Evolutionary conservation across 768 basidiomycete genomes (phyloP).

Genomic region (Naganishia vishniacii): DNA sequence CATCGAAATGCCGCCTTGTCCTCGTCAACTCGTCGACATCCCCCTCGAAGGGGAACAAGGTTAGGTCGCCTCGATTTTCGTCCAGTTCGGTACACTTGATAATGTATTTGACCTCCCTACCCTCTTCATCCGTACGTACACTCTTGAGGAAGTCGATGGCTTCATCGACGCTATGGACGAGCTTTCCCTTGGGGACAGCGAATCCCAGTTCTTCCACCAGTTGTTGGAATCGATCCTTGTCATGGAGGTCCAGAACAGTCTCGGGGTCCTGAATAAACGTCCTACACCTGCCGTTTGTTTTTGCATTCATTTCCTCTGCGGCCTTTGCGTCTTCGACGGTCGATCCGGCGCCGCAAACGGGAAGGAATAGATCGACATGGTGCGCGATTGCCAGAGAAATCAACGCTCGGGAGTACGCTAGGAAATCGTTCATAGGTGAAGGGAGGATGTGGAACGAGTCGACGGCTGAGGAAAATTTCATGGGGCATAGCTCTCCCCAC

Average conservation of each 20-base stretch:
- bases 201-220: conserved; percentile 42
- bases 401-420: conserved; percentile 36
- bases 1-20: conserved; percentile 34
- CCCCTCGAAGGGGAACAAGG: conserved; percentile 38
- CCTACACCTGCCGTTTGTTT: conserved; percentile 36
- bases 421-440: conserved; percentile 31
- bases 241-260: conserved; percentile 40
- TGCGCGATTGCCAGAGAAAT: conserved; percentile 37
- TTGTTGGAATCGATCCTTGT: conserved; percentile 47
- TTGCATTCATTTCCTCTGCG: conserved; percentile 38
- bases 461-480: conserved; percentile 39
- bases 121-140: conserved; percentile 26
- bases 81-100: conserved; percentile 48
- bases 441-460: conserved; percentile 40
- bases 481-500: conserved; percentile 43
- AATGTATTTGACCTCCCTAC: conserved; percentile 35
- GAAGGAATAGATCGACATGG: conserved; percentile 42
- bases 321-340: conserved; percentile 46
- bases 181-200: conserved; percentile 35
- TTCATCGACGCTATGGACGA: conserved; percentile 36
- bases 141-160: conserved; percentile 35
- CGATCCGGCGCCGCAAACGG: conserved; percentile 44
- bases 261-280: conserved; percentile 46
- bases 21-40: conserved; percentile 35
- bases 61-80: conserved; percentile 47